Percentiles rank a stretch among this genome's conserved stretches.
Conservation (phyloP, 2,329 filamentous ascomycete genomes). For the Exophiala mesophila region DNA sequence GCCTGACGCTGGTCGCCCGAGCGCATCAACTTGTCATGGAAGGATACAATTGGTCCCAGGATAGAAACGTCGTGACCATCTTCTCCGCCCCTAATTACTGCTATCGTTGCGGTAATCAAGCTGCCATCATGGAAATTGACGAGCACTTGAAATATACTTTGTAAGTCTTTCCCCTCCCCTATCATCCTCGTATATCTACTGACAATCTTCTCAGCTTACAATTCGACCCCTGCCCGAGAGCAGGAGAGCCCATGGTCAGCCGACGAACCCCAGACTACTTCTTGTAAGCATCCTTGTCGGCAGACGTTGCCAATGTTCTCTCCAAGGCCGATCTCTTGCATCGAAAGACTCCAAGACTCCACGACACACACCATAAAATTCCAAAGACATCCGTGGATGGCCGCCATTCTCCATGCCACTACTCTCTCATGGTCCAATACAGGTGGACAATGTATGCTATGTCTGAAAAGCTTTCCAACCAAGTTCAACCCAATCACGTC, state of each 20-base stretch:
- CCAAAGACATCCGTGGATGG: too few species aligned
- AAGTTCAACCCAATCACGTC: too few species aligned
- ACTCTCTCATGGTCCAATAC: too few species aligned
- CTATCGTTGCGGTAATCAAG: conserved; percentile 97
- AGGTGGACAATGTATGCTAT: neutral
- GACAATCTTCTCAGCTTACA: conserved; percentile 66
- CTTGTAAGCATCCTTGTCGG: too few species aligned
- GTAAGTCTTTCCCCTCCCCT: conserved; percentile 56
- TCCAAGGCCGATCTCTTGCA: too few species aligned
- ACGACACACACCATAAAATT: too few species aligned
- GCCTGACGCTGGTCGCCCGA: conserved; percentile 87
- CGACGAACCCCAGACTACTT: conserved; percentile 98
- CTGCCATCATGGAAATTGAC: conserved; percentile 99
- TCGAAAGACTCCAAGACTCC: too few species aligned
- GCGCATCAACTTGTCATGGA: conserved; percentile 99
- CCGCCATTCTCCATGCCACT: too few species aligned
- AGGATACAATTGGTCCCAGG: conserved; percentile 99
- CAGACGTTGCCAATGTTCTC: too few species aligned
- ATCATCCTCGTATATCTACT: conserved; percentile 16
- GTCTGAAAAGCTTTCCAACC: too few species aligned
- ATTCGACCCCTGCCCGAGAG: conserved; percentile 96
- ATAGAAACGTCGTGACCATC: conserved; percentile 96
- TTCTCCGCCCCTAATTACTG: conserved; percentile 90
- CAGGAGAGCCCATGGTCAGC: conserved; percentile 98
- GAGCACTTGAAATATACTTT: conserved; percentile 99